Conservation (phyloP, 495 filamentous ascomycete genomes). For the Xylaria acuta region DNA sequence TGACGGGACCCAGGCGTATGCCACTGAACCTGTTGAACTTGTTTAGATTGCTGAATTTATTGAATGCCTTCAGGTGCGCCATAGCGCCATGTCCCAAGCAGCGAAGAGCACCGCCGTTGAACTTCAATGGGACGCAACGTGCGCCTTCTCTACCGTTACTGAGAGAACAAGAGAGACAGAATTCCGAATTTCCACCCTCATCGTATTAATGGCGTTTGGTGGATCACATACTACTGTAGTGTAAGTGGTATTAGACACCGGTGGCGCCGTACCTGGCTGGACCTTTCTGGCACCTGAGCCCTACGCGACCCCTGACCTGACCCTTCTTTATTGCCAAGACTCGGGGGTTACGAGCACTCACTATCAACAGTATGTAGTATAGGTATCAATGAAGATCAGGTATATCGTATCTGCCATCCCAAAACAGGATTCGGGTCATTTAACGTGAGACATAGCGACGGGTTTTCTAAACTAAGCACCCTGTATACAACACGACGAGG, state of each 20-base stretch:
- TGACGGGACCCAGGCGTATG: conserved; percentile 3
- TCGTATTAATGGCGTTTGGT: conserved; percentile 1
- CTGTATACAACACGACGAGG: neutral
- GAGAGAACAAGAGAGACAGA: conserved; percentile 8
- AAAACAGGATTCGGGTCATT: neutral
- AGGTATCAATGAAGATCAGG: neutral
- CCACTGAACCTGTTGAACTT: conserved; percentile 20
- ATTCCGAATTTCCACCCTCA: neutral
- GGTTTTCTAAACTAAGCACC: neutral
- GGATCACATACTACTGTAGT: neutral
- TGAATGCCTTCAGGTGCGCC: conserved; percentile 9
- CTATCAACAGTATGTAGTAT: too few species aligned
- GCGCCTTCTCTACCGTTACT: neutral
- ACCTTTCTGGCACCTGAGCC: neutral
- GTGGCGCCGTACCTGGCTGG: neutral
- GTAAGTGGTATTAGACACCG: neutral
- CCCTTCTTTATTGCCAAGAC: conserved; percentile 1
- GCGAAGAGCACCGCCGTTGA: neutral
- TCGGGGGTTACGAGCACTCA: neutral
- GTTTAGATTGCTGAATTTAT: neutral
- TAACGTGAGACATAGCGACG: neutral
- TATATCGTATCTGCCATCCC: neutral
- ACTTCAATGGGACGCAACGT: neutral
- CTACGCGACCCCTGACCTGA: neutral
- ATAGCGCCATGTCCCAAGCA: conserved; percentile 6